Base-by-base conservation (phyloP, 2,329 filamentous ascomycete genomes). In the Tolypocladium tundrense region DNA sequence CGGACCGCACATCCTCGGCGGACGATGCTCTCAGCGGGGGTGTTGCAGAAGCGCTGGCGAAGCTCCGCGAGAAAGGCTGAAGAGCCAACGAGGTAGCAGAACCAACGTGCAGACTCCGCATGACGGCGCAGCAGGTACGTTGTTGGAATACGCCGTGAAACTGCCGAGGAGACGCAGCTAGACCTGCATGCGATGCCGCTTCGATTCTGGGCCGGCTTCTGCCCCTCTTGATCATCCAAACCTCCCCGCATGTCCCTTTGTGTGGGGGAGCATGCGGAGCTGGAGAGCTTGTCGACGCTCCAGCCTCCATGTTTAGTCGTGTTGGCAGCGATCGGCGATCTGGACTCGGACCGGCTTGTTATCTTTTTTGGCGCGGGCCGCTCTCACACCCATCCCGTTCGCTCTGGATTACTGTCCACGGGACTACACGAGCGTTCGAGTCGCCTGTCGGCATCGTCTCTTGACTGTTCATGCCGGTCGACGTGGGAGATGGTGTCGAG, bases 41-140 rank as follows among this genome's bases (percentile, higher is more conserved):
- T 2, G 72, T 88, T 53, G 82, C 84, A 52, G 82, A 81, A 39
- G 85, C 85, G 19, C 66, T 88, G 60, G 83, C 83, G 9, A 84
- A 74, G 62, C 69, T 88, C 31, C 75, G 83, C 57, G 73, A 84
- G 57, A 63, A 62, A 16, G 67, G 65, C 52, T 71, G 60, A 63
- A 19, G 19, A 35, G 31, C 19, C 48, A 31, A 35, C 19, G 10
- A 35, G 27, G 31, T 10, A 21, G 9, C 16, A 35, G 48, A 51
- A 51, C 31, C 48, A 35, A 51, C 48, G 31, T 51, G 48, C 31
- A 35, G 31, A 13, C 27, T 21, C 48, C 48, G 19, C 48, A 21
- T 51, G 48, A 51, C 21, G 31, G 11, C 16, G 16, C 11, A 35
- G 19, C 31, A 52, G 48, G 19, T 13, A 11, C 13, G 16, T 10